phyloP scores from a whole-genome alignment of 208 protist genomes.

The Vickermania spadyakhi region DNA sequence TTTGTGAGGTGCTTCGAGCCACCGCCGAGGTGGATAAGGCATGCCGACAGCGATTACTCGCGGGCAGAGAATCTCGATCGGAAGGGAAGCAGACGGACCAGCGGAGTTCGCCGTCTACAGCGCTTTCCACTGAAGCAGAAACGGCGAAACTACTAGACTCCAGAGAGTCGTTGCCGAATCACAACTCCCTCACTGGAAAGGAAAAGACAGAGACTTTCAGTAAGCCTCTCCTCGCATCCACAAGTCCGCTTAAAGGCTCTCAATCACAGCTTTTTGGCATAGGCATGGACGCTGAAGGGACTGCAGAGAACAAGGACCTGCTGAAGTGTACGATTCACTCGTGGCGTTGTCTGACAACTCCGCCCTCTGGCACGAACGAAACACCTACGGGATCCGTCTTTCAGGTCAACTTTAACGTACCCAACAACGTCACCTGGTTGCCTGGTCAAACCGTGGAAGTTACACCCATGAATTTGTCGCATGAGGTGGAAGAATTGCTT shows the following conservation, averaged over 20 bases:
- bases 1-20: constrained; percentile 1
- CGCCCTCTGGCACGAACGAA: constrained; percentile 1
- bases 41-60: background rate
- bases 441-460: constrained; percentile 56
- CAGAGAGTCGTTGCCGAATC: background rate
- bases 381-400: constrained; percentile 8
- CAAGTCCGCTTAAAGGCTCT: background rate
- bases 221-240: background rate
- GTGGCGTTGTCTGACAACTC: constrained; percentile 21
- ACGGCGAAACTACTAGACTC: no score
- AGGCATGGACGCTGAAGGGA: background rate
- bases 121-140: no score
- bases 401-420: constrained; percentile 25
- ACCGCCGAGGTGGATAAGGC: background rate
- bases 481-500: constrained; percentile 28
- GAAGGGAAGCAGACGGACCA: background rate
- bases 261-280: no score
- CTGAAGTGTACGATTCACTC: constrained; percentile 18
- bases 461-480: constrained; percentile 28
- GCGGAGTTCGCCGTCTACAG: no score
- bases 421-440: constrained; percentile 17
- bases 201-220: background rate
- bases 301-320: constrained; percentile 6
- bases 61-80: background rate
- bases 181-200: background rate